These are phyloP conservation scores for Backusella circina DNA, from an alignment of 192 early-diverging fungal species.

Conservation along the genomic window DNA sequence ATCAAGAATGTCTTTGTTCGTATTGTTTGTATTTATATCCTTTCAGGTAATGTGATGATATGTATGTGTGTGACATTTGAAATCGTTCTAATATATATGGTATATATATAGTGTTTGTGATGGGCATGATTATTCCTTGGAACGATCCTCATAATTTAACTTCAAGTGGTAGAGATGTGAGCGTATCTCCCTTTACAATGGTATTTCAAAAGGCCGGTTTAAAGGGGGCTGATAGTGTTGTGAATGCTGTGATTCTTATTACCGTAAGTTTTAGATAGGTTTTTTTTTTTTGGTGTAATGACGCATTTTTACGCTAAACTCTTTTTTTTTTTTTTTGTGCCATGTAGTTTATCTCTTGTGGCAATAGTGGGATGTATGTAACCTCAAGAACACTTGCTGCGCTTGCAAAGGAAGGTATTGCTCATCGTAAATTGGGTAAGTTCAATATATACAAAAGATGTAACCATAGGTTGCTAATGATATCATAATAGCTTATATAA, in stretches of 20 bases:
- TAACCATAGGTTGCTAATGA: background rate
- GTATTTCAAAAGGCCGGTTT: slow-evolving; percentile 65
- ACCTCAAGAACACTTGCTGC: slow-evolving; percentile 77
- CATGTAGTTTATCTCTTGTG: slow-evolving; percentile 31
- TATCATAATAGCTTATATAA: slow-evolving; percentile 8
- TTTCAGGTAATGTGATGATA: slow-evolving; percentile 34
- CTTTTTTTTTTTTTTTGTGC: too few relatives aligned
- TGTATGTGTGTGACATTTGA: background rate
- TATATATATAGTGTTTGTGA: slow-evolving; percentile 65
- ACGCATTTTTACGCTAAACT: too few relatives aligned
- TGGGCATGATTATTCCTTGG: slow-evolving; percentile 78
- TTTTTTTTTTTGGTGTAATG: background rate
- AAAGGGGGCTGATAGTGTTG: slow-evolving; percentile 55
- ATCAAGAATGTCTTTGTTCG: slow-evolving; percentile 79
- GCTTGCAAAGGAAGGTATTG: slow-evolving; percentile 74
- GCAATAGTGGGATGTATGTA: slow-evolving; percentile 83
- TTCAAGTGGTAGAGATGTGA: slow-evolving; percentile 41
- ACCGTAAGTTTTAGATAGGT: too few relatives aligned
- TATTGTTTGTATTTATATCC: slow-evolving; percentile 80
- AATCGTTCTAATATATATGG: background rate
- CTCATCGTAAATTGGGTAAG: slow-evolving; percentile 62
- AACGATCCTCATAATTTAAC: slow-evolving; percentile 54
- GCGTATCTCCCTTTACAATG: slow-evolving; percentile 68
- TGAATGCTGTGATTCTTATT: slow-evolving; percentile 69
- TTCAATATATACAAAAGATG: background rate